Percentiles rank a stretch among this genome's conserved stretches.
These are phyloP conservation scores for Phytopythium cucurbitacearum DNA, from an alignment of 352 stramenopile species.

Conservation along the genomic window DNA sequence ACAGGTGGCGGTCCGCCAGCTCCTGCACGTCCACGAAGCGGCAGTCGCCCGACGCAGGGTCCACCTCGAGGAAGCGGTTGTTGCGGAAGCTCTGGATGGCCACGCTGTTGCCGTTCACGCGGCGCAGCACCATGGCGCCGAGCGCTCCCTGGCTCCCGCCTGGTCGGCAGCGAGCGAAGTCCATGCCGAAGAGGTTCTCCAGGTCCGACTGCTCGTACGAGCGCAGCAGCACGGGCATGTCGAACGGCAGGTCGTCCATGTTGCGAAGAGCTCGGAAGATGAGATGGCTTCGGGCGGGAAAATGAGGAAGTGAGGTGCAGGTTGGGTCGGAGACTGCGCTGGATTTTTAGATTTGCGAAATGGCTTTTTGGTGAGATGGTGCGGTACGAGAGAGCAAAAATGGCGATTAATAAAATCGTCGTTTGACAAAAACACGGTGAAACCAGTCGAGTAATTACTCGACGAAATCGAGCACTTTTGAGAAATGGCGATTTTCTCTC, in stretches of 20 bases:
- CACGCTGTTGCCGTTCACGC: conserved; percentile 23
- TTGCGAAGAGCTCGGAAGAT: neutral
- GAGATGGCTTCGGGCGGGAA: neutral
- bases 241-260: conserved; percentile 22
- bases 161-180: conserved; percentile 20
- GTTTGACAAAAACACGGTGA: no score
- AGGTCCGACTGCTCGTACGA: conserved; percentile 17
- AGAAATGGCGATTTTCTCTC: no score
- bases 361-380: no score
- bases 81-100: conserved; percentile 22
- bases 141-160: conserved; percentile 21
- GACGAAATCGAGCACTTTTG: no score
- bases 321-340: no score
- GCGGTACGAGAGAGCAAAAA: no score
- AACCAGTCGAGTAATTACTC: no score
- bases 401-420: no score
- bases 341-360: no score
- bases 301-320: neutral
- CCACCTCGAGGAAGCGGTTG: conserved; percentile 5
- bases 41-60: neutral
- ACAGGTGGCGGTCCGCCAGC: conserved; percentile 6
- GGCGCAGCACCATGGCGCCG: conserved; percentile 24
- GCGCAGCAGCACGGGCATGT: conserved; percentile 23
- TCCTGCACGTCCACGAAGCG: conserved; percentile 1
- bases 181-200: conserved; percentile 24